Conservation (phyloP, 169 alveolate genomes). For the Nephromyces sp. region DNA sequence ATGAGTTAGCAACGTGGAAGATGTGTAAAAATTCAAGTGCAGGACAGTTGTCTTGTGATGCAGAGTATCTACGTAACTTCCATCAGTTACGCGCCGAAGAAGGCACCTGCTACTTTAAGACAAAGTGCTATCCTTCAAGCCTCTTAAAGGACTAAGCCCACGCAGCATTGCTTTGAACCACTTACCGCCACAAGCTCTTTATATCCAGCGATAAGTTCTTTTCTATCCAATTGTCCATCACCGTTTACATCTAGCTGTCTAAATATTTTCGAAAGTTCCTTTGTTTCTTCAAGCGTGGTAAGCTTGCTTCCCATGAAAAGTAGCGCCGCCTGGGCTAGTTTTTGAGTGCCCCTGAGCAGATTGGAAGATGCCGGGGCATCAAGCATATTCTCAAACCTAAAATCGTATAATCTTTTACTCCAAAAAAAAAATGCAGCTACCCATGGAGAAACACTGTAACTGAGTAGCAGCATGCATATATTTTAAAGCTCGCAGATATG, state of each 20-base stretch:
- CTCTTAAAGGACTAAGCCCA: not conserved
- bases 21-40: too few species aligned
- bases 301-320: conserved; percentile 68
- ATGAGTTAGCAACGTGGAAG: too few species aligned
- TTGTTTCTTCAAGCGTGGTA: conserved; percentile 72
- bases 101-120: too few species aligned
- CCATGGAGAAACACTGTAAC: not conserved
- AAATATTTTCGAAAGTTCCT: conserved; percentile 70
- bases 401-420: not conserved
- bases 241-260: conserved; percentile 76
- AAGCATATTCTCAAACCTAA: not conserved
- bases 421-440: not conserved
- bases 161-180: not conserved
- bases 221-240: conserved; percentile 61
- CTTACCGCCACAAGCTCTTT: conserved; percentile 43
- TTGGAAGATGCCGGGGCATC: not conserved
- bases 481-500: too few species aligned
- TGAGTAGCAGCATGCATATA: too few species aligned
- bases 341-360: conserved; percentile 44
- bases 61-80: not conserved
- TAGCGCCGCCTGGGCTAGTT: conserved; percentile 74
- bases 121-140: not conserved
- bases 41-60: too few species aligned
- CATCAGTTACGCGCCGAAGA: too few species aligned
- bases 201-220: conserved; percentile 66